A percentile compares a stretch with the other conserved stretches of the same genome.
Conservation (phyloP, 139 green algal genomes). For the Micractinium conductrix region DNA sequence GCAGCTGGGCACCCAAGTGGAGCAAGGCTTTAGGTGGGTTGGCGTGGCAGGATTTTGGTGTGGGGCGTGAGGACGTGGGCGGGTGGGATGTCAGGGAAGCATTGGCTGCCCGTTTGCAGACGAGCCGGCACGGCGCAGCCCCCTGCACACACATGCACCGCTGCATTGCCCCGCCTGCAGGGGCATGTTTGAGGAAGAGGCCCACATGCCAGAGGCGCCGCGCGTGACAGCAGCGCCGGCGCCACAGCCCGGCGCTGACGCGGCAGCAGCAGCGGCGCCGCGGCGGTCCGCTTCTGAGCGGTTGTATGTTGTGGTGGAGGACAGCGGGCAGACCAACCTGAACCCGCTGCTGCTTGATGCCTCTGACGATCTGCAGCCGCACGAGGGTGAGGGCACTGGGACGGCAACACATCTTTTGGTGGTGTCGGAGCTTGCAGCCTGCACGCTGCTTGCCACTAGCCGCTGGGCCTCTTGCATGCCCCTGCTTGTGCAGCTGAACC, state of each 20-base stretch:
- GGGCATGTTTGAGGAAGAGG: neutral
- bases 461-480: too few relatives aligned
- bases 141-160: too few relatives aligned
- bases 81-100: neutral
- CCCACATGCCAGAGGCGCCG: neutral
- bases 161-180: neutral
- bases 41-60: neutral
- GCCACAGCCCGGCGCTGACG: neutral
- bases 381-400: neutral
- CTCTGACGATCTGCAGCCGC: neutral
- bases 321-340: neutral
- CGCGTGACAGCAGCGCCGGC: neutral
- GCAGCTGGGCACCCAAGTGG: neutral
- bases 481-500: neutral
- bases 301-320: neutral
- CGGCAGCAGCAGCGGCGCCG: neutral
- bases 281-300: neutral
- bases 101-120: neutral
- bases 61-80: too few relatives aligned
- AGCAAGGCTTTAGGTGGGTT: neutral
- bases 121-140: too few relatives aligned
- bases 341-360: slow-evolving; percentile 21
- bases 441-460: too few relatives aligned
- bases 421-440: too few relatives aligned
- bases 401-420: too few relatives aligned